These are phyloP conservation scores for Podila epicladia DNA, from an alignment of 192 early-diverging fungal species.

Conservation along the genomic window DNA sequence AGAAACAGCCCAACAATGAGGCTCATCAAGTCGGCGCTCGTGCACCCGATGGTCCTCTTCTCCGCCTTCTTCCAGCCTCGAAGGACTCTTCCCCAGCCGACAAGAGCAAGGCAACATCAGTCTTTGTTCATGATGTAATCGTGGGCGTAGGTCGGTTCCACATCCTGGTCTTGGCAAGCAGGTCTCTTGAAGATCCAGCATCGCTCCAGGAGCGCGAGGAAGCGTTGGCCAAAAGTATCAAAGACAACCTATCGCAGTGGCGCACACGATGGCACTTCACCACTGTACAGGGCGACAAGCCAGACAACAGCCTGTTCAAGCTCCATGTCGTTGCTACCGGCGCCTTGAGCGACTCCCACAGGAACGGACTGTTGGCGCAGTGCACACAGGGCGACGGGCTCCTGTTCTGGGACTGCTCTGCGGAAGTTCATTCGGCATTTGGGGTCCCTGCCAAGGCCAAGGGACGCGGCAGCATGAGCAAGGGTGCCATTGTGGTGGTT, in stretches of 20 bases:
- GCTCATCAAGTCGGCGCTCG: conserved; percentile 28
- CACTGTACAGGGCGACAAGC: background rate
- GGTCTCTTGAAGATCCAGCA: conserved; percentile 7
- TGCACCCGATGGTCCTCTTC: conserved; percentile 15
- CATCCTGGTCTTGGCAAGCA: conserved; percentile 25
- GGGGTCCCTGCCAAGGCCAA: conserved; percentile 19
- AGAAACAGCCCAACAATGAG: conserved; percentile 5
- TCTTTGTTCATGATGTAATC: conserved; percentile 27
- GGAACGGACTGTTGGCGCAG: no score
- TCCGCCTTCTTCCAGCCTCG: no score
- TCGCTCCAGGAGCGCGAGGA: background rate
- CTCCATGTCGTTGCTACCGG: conserved; percentile 15
- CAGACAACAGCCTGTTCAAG: conserved; percentile 18
- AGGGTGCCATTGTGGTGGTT: conserved; percentile 22
- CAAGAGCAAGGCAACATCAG: background rate
- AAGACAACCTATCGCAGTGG: background rate
- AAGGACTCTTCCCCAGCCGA: conserved; percentile 3
- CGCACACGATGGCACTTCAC: background rate
- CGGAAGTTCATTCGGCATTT: conserved; percentile 23
- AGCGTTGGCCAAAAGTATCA: conserved; percentile 15
- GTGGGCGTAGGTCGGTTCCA: conserved; percentile 38
- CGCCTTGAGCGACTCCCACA: background rate
- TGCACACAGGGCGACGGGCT: conserved; percentile 20
- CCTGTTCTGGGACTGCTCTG: conserved; percentile 24
- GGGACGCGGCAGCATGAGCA: background rate